Base-by-base conservation (phyloP, 768 basidiomycete species). In the Mycena rebaudengoi region DNA sequence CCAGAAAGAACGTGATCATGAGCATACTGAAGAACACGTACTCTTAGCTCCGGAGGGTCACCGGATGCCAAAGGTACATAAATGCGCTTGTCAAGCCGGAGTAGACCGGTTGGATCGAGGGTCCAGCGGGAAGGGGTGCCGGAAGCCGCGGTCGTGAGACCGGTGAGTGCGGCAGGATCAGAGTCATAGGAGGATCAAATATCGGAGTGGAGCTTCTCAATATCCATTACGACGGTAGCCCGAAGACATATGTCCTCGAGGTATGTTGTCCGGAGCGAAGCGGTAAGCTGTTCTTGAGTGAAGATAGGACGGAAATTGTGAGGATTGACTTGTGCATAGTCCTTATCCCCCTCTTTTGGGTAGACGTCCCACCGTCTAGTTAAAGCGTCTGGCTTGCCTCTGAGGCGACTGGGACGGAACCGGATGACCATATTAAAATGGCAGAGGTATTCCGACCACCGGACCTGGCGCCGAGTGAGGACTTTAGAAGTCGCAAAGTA, bases 391-490 rank as follows among this genome's bases (percentile, higher is more conserved):
- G n/a, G n/a, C n/a, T n/a, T n/a, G n/a, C n/a, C n/a, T n/a, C n/a
- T n/a, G n/a, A n/a, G n/a, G n/a, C n/a, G n/a, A n/a, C n/a, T n/a
- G n/a, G n/a, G n/a, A n/a, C n/a, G n/a, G n/a, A n/a, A n/a, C n/a
- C n/a, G n/a, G n/a, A 60, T 39, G 13, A 41, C 23, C 25, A 64
- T 26, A 29, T 71, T 56, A 56, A 73, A 76, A 4, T 68, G 60
- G 10, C 67, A 71, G 20, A 80, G 67, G 37, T 46, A 65, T 33
- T 74, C 56, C 12, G 68, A 66, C 80, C 80, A 82, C 6, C 76
- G 70, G 5, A 74, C 79, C 71, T 81, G 82, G 13, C 76, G 69
- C 0, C 72, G 70, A 25, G 59, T 80, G 8, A 82, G 73, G 5
- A 72, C 55, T 29, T 73, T 66, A 2, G 73, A 57, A 0, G 71